A percentile compares a stretch with the other conserved stretches of the same genome.
These are phyloP conservation scores for Dipodascus albidus DNA, from an alignment of 805 yeast genomes.

Conservation along the genomic window DNA sequence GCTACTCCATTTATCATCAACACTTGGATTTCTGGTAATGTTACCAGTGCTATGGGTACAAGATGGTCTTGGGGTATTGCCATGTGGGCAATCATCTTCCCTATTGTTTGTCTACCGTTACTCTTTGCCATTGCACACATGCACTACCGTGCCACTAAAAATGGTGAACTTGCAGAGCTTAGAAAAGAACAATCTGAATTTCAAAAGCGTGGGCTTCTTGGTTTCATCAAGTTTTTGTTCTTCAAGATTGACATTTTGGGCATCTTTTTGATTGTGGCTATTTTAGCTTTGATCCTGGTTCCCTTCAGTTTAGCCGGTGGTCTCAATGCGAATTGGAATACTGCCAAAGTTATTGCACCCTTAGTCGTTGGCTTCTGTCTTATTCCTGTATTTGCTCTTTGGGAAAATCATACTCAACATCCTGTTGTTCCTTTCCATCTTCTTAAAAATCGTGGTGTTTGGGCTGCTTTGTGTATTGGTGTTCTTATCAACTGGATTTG, in stretches of 20 bases:
- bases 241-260: slow-evolving; percentile 63
- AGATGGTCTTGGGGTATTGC: slow-evolving; percentile 69
- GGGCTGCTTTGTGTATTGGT: slow-evolving; percentile 56
- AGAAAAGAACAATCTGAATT: slow-evolving; percentile 7
- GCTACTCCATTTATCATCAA: slow-evolving; percentile 64
- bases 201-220: slow-evolving; percentile 27
- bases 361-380: slow-evolving; percentile 53
- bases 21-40: slow-evolving; percentile 65
- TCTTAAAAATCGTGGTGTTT: slow-evolving; percentile 58
- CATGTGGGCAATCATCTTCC: slow-evolving; percentile 72
- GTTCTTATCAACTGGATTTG: slow-evolving; percentile 48
- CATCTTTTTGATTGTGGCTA: slow-evolving; percentile 39
- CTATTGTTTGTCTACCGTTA: slow-evolving; percentile 52
- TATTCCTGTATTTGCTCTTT: slow-evolving; percentile 45
- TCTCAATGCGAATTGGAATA: slow-evolving; percentile 39
- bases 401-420: slow-evolving; percentile 48
- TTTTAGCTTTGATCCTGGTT: slow-evolving; percentile 52
- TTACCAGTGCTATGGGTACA: slow-evolving; percentile 22
- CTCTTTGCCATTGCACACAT: slow-evolving; percentile 42
- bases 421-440: slow-evolving; percentile 55
- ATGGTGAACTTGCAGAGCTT: slow-evolving; percentile 3
- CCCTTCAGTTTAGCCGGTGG: slow-evolving; percentile 77
- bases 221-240: slow-evolving; percentile 25
- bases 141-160: slow-evolving; percentile 38
- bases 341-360: slow-evolving; percentile 55